Evolutionary conservation across 2,329 filamentous ascomycete genomes (phyloP).

Genomic region (Talaromyces funiculosus): DNA sequence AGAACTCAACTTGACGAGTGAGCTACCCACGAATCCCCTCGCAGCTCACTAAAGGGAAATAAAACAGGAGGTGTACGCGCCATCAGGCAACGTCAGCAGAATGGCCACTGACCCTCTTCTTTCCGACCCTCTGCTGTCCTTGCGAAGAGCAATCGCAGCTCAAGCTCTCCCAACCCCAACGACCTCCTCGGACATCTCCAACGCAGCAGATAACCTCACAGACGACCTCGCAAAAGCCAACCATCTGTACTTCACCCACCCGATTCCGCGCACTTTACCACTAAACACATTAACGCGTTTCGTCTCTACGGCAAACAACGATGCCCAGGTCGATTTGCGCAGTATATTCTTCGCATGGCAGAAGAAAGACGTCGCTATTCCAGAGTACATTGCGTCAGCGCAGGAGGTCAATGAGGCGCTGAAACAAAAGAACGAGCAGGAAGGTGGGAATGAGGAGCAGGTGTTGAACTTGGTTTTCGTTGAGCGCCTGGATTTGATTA

Average conservation of each 20-base stretch:
- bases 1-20: background rate
- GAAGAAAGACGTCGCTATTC: slow-evolving; percentile 83
- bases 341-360: slow-evolving; percentile 96
- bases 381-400: slow-evolving; percentile 83
- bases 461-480: slow-evolving; percentile 89
- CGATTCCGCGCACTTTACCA: slow-evolving; percentile 57
- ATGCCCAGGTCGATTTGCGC: slow-evolving; percentile 72
- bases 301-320: slow-evolving; percentile 60
- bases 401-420: slow-evolving; percentile 76
- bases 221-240: slow-evolving; percentile 67
- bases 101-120: slow-evolving; percentile 48
- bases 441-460: slow-evolving; percentile 42
- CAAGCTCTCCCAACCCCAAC: slow-evolving; percentile 66
- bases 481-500: slow-evolving; percentile 83
- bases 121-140: slow-evolving; percentile 72
- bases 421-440: slow-evolving; percentile 29
- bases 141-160: slow-evolving; percentile 75
- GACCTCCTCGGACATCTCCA: slow-evolving; percentile 57
- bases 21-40: background rate
- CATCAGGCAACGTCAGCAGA: slow-evolving; percentile 24
- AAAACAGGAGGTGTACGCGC: background rate
- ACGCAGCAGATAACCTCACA: slow-evolving; percentile 51
- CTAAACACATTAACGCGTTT: slow-evolving; percentile 78
- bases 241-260: slow-evolving; percentile 66
- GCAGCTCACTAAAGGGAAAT: background rate